Base-by-base conservation (phyloP, 2,329 filamentous ascomycete species). In the Fusarium anguioides region DNA sequence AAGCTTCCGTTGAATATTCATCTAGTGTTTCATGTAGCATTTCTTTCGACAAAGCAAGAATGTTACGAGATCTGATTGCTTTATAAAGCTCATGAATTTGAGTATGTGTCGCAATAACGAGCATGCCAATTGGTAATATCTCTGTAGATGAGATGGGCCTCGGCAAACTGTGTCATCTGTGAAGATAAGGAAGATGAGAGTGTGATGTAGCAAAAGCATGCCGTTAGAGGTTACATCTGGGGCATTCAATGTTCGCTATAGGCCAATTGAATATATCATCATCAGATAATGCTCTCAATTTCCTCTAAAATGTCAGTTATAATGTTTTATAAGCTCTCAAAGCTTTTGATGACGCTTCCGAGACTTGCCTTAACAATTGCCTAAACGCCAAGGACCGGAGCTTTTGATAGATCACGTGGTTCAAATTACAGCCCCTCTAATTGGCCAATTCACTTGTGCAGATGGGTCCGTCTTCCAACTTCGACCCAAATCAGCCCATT, bases 401-500 rank as follows among this genome's bases (percentile, higher is more conserved):
- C 61, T 55, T 69, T 42, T 46, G 36, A 23, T 12, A 60, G 52
- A 60, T 79, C 77, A 79, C 77, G 76, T 79, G 77, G 63, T 53
- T 14, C 5, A 29, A 55, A 75, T 62, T 64, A 60, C 33, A 45
- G 31, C 35, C 10, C 3, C 33, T 49, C 17, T 71, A 65, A 79
- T 79, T 79, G 77, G 77, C 44, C 77, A 79, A 79, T 79, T 74
- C 70, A 40, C 49, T 45, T 56, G 45, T 52, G 54, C 60, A 64
- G 75, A 71, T 72, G 75, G 77, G 71, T 65, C 74, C 68, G 63
- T 62, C 58, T 60, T 71, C 71, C 72, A 75, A 76, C 69, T 73
- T 77, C 74, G 70, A 73, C 70, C 74, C 79, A 78, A 80, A 81
- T 81, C 81, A 81, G 79, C 75, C 79, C 79, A 81, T 81, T 63